Conservation (phyloP, 768 basidiomycete species). For the Psilocybe cubensis region DNA sequence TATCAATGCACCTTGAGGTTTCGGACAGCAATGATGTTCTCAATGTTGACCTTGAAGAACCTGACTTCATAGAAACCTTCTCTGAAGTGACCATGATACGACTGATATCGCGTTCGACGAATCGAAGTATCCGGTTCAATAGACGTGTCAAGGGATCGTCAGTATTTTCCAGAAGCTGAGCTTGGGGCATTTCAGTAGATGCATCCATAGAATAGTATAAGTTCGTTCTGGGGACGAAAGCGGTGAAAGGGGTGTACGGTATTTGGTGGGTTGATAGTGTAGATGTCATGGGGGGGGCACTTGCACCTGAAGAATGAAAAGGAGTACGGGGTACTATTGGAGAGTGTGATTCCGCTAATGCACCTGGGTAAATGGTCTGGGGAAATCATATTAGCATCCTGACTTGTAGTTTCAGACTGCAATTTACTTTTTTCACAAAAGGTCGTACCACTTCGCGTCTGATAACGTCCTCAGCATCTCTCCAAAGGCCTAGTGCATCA, state of each 20-base stretch:
- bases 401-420: not conserved
- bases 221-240: conserved; percentile 55
- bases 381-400: conserved; percentile 6
- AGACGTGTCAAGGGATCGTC: conserved; percentile 74
- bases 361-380: conserved; percentile 77
- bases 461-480: conserved; percentile 88
- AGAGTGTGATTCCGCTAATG: conserved; percentile 69
- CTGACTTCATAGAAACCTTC: conserved; percentile 55
- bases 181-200: conserved; percentile 36
- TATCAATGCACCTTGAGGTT: not conserved
- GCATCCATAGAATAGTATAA: conserved; percentile 35
- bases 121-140: conserved; percentile 82
- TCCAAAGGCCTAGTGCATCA: conserved; percentile 79
- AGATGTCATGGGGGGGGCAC: conserved; percentile 27
- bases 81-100: conserved; percentile 81
- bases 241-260: conserved; percentile 56
- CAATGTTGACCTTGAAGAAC: conserved; percentile 23
- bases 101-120: conserved; percentile 75
- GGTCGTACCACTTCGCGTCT: conserved; percentile 69
- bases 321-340: conserved; percentile 82
- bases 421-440: conserved; percentile 77
- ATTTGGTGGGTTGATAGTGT: conserved; percentile 41
- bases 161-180: conserved; percentile 63
- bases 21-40: not conserved
- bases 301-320: conserved; percentile 42